These are phyloP conservation scores for Lichenothelia convexa DNA, from an alignment of 495 filamentous ascomycete genomes.

Conservation along the genomic window DNA sequence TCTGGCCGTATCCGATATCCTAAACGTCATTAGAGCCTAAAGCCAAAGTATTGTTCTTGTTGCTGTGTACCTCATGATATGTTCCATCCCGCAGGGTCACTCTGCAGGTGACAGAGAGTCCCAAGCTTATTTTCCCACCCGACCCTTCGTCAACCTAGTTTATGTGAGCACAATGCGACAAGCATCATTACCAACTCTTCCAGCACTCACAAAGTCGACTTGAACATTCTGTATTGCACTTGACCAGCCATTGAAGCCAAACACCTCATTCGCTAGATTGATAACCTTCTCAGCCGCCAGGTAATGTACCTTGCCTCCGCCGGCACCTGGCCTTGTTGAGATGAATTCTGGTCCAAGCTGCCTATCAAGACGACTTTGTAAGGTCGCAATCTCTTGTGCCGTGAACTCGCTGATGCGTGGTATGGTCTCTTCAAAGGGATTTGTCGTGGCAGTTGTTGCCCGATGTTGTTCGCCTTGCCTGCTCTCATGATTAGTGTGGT, in stretches of 20 bases:
- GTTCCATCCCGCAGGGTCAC: too few relatives aligned
- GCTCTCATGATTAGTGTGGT: conserved; percentile 1
- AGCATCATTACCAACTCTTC: too few relatives aligned
- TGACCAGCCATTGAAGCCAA: conserved; percentile 98
- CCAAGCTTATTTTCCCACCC: too few relatives aligned
- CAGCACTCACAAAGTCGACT: conserved; percentile 59
- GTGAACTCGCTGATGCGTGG: conserved; percentile 61
- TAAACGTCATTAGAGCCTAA: conserved; percentile 75
- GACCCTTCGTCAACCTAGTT: too few relatives aligned
- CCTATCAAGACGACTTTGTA: conserved; percentile 71
- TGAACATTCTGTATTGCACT: conserved; percentile 73
- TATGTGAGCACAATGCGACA: too few relatives aligned
- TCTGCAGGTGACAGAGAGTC: not conserved
- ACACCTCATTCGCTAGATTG: conserved; percentile 88
- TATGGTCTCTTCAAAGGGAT: conserved; percentile 60
- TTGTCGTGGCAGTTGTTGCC: conserved; percentile 27
- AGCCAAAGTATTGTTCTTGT: conserved; percentile 58
- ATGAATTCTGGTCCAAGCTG: conserved; percentile 96
- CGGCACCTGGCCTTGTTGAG: conserved; percentile 61
- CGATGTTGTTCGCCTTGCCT: conserved; percentile 72
- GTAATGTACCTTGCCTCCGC: conserved; percentile 75
- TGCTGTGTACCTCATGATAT: conserved; percentile 42
- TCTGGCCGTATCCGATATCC: conserved; percentile 90
- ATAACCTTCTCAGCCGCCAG: conserved; percentile 87
- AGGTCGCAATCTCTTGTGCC: conserved; percentile 70